Evolutionary conservation across 2,329 filamentous ascomycete species (phyloP), one percentile per base, ranked within the genome.

Genomic region (Coniosporium tulheliwenetii): DNA sequence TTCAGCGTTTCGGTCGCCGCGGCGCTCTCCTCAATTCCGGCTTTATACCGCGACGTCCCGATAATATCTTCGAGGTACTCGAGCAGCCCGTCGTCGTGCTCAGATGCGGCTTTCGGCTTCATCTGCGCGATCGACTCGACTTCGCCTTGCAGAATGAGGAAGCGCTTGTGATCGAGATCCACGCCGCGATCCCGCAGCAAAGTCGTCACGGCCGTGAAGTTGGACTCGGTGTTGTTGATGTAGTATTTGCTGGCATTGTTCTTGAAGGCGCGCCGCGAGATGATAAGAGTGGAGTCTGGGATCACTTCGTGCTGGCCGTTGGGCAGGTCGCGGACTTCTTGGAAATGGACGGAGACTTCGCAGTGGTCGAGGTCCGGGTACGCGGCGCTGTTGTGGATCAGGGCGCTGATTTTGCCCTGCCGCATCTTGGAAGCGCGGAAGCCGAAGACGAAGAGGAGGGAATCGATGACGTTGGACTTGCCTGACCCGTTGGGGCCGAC

Each of bases 401-500:
- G 67, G 3, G 91, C 91, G 1, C 91, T 98, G 38, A 98, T 86
- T 65, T 98, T 98, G 54, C 91, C 91, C 60, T 98, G 91, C 54
- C 91, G 76, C 91, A 98, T 98, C 65, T 98, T 98, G 70, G 89
- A 96, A 35, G 91, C 91, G 44, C 91, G 80, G 66, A 98, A 98
- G 41, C 93, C 91, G 56, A 98, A 98, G n/a, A 98, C 91, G 54
- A 98, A 98, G 1, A 98, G 75, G 26, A 98, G 67, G 2, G 91
- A 95, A 62, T 98, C 91, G 56, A 98, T 98, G 46, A 98, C 93
- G 52, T 98, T 98, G 15, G 91, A 96, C 60, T 98, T 98, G 44
- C 91, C 91, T 8, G 91, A 98, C 45, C 91, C 91, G 58, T 98
- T 98, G 39, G 93, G 91, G 1, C 91, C 93, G 8, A 98, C 91